Evolutionary conservation across 2,329 filamentous ascomycete genomes (phyloP), one percentile per base, ranked within the genome.

Genomic region (Aspergillus jensenii): DNA sequence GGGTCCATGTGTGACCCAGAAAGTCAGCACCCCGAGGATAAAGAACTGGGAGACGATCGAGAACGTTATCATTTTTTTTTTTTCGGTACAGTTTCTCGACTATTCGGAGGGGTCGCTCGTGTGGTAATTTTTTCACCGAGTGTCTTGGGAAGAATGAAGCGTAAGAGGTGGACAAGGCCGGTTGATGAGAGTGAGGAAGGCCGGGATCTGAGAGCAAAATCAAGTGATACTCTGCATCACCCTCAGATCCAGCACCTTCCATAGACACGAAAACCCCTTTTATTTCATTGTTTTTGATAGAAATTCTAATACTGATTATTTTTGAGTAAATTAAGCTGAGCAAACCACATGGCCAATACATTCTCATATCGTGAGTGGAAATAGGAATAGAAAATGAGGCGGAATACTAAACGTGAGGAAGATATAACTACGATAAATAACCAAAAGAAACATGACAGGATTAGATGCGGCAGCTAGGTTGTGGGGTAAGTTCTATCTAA

Each of bases 1-100:
- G 46, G 55, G 55, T 41, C 21, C 40, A 21, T 46, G 55, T 52
- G 55, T 40, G 31, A 46, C 33, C 55, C 55, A 56, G 17, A 51
- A 17, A 25, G 47, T 47, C 31, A 45, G 11, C 5, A 17, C 31
- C 11, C 47, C 48, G 3, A 56, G 48, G 48, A 56, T 33, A 14
- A 56, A 17, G 43, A 52, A 52, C 3, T 39, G 48, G 23, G 17
- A n/a, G 33, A 51, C 33, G 15, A 56, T 19, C 33, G 48, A 47
- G 8, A 56, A 12, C 6, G 43, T 8, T 15, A 41, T 41, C 55
- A 56, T 58, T 7, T 21, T 31, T 14, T 11, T 23, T 21, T 37
- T 37, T 11, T 3, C 9, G 49, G n/a, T 12, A 23, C 9, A 8
- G 11, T 17, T 21, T 17, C 40, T 43, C n/a, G 17, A 17, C 19